Conservation (phyloP, 306 rosid genomes). For the Sesbania bispinosa region DNA sequence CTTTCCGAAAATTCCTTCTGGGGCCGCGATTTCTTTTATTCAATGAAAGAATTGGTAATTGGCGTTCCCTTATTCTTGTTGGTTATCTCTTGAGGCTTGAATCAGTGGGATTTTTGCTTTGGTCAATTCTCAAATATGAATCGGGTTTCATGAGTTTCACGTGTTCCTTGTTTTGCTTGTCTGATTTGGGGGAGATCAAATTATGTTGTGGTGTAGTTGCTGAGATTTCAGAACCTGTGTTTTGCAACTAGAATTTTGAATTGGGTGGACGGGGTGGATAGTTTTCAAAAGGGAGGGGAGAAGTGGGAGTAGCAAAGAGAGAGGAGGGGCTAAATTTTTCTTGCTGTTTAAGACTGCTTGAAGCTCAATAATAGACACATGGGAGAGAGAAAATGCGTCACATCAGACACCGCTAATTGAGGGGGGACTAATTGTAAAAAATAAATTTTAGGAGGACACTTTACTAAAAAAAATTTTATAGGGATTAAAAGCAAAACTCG, state of each 20-base stretch:
- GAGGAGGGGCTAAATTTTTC: no score
- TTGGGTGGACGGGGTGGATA: no score
- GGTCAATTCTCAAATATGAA: background rate
- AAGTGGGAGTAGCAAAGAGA: no score
- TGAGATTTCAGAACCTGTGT: background rate
- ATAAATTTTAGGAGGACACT: no score
- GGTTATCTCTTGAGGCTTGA: background rate
- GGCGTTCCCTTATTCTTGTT: background rate
- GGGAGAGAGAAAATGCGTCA: no score
- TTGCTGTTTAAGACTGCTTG: no score
- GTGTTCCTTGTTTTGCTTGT: background rate
- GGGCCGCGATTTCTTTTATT: background rate
- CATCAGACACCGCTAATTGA: no score
- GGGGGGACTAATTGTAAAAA: no score
- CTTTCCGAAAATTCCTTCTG: background rate
- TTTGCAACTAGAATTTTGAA: background rate
- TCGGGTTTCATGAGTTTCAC: background rate
- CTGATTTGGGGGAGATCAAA: background rate
- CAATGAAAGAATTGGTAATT: background rate
- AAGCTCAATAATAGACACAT: no score
- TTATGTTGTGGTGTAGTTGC: background rate
- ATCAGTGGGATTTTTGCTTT: background rate
- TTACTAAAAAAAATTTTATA: no score
- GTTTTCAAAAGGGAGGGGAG: no score
- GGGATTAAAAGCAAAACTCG: no score